Evolutionary conservation across 495 filamentous ascomycete genomes (phyloP).

Genomic region (Staphylotrichum tortipilum): DNA sequence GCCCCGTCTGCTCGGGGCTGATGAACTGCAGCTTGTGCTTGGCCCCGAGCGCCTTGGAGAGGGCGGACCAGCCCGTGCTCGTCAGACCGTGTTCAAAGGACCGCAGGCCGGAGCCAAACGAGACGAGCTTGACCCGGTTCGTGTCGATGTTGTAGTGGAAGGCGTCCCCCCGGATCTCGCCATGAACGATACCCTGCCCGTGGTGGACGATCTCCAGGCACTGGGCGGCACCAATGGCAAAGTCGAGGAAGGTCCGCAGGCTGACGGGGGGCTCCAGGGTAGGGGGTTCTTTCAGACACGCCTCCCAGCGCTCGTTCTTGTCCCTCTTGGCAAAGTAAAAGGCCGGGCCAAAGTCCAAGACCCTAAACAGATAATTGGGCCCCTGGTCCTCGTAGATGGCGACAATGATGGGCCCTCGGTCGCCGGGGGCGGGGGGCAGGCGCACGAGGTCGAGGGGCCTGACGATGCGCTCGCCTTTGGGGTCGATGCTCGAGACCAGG

Average conservation of each 20-base stretch:
- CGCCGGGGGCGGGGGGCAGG: slow-evolving; percentile 53
- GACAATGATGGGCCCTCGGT: slow-evolving; percentile 56
- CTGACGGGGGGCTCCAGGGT: slow-evolving; percentile 53
- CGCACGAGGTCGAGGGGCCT: slow-evolving; percentile 65
- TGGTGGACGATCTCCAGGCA: slow-evolving; percentile 83
- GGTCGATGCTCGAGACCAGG: slow-evolving; percentile 61
- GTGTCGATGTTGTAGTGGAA: slow-evolving; percentile 70
- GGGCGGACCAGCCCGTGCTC: slow-evolving; percentile 71
- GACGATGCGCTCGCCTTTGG: slow-evolving; percentile 62
- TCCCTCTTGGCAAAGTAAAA: slow-evolving; percentile 49
- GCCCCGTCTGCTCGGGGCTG: slow-evolving; percentile 84
- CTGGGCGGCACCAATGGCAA: slow-evolving; percentile 77
- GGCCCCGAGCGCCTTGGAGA: slow-evolving; percentile 70
- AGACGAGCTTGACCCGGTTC: slow-evolving; percentile 65
- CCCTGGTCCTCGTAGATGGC: slow-evolving; percentile 75
- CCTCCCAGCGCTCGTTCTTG: slow-evolving; percentile 40
- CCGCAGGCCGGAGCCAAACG: slow-evolving; percentile 72
- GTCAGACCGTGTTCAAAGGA: slow-evolving; percentile 83
- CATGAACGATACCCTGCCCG: slow-evolving; percentile 71
- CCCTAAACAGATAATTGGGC: slow-evolving; percentile 56
- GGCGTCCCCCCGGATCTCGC: slow-evolving; percentile 78
- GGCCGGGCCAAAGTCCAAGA: slow-evolving; percentile 70
- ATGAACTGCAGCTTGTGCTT: slow-evolving; percentile 82
- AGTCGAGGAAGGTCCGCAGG: slow-evolving; percentile 69
- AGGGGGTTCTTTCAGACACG: slow-evolving; percentile 24